Evolutionary conservation across 345 rosid genomes (phyloP).

Genomic region (Syzygium grande): DNA sequence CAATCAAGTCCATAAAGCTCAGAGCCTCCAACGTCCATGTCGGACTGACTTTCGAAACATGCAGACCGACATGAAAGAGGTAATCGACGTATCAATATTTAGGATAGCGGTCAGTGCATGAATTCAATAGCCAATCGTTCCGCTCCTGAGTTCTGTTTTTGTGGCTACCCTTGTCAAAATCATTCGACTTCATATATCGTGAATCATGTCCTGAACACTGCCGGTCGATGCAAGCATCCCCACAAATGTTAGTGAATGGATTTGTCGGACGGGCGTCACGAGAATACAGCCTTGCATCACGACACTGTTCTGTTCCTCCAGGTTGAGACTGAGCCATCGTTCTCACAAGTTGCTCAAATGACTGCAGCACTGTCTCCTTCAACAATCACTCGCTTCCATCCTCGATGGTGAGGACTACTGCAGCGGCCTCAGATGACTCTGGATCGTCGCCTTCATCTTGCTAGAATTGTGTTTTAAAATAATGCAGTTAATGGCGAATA

Average conservation of each 20-base stretch:
- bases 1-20: too few relatives aligned
- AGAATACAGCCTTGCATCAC: neutral
- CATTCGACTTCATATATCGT: neutral
- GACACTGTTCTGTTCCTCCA: neutral
- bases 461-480: neutral
- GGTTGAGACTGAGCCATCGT: neutral
- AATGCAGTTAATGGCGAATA: neutral
- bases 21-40: too few relatives aligned
- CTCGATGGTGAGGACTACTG: neutral
- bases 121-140: too few relatives aligned
- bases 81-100: too few relatives aligned
- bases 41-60: too few relatives aligned
- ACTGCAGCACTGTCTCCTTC: neutral
- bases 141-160: too few relatives aligned
- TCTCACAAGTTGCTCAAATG: neutral
- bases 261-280: fast-evolving
- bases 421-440: neutral
- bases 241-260: neutral
- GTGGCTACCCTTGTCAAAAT: too few relatives aligned
- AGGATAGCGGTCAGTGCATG: too few relatives aligned
- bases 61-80: too few relatives aligned
- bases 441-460: neutral
- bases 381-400: neutral
- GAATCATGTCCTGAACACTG: neutral
- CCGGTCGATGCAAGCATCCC: neutral